Base-by-base conservation (phyloP, 2,329 filamentous ascomycete species). In the Ilyonectria destructans region DNA sequence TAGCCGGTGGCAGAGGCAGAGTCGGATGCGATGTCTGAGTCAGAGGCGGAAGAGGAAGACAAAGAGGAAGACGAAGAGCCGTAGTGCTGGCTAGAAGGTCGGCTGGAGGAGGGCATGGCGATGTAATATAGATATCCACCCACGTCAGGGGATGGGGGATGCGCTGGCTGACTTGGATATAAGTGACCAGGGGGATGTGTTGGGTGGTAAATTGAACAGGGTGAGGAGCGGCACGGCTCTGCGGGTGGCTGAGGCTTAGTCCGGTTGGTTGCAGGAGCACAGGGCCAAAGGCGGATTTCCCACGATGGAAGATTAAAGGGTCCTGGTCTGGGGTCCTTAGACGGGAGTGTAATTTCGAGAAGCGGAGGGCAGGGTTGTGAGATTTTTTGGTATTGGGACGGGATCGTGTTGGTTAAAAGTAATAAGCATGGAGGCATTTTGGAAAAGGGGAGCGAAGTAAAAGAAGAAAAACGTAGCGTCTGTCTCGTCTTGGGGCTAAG, bases 1-100 rank as follows among this genome's bases (percentile, higher is more conserved):
- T 79, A 80, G 33, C 77, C 70, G 58, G 74, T 60, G 64, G 54
- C 83, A 45, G 84, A 84, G 74, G 72, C 69, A 58, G 76, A 72
- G 45, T 77, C 77, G 54, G 76, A 75, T n/a, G 77, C 75, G 37
- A 72, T 70, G 63, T 63, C 64, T 52, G 70, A 65, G 54, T 72
- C 70, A 56, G 72, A 73, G 51, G 62, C 62, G 58, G 71, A 71
- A 23, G 71, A 72, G 2, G 23, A 23, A 23, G 23, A 23, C 23
- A 4, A 23, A 23, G 23, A 3, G 59, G 72, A 72, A 61, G 71
- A 68, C 19, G 72, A 60, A 21, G 74, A 76, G 54, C 65, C 72
- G 68, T 74, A 75, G 63, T 69, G 74, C 58, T 23, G 23, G 23
- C 23, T 23, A 23, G 23, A 23, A 23, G 75, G 68, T 46, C 65